Percentiles rank a stretch among this genome's conserved stretches.
Evolutionary conservation across 2,329 filamentous ascomycete species (phyloP).

Genomic region (Exophiala lecanii-corni): DNA sequence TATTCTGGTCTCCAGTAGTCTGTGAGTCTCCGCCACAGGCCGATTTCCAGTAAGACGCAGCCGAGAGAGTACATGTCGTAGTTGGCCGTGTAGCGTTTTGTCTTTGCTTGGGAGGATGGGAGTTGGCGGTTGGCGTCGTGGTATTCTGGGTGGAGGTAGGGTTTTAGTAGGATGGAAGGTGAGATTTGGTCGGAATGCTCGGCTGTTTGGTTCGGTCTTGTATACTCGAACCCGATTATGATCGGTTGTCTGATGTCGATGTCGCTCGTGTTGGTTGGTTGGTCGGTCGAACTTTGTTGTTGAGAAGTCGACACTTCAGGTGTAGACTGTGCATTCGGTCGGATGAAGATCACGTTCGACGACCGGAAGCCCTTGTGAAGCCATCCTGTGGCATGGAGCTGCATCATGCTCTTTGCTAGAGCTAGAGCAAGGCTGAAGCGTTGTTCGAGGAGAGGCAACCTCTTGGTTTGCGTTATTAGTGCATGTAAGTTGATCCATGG

Average conservation of each 20-base stretch:
- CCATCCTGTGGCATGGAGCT: neutral
- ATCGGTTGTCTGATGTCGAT: neutral
- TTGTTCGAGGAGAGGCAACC: neutral
- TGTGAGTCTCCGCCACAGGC: neutral
- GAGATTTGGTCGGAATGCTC: neutral
- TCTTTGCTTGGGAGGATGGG: too few species aligned
- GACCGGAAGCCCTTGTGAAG: neutral
- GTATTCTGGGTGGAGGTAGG: neutral
- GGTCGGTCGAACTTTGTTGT: too few species aligned
- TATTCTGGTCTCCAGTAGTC: too few species aligned
- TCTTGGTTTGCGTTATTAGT: neutral
- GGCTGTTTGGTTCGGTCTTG: neutral
- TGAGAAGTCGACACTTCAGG: too few species aligned
- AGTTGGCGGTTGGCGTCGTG: too few species aligned
- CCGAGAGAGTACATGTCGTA: neutral
- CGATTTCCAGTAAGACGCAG: neutral
- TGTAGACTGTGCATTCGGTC: too few species aligned
- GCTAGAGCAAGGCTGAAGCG: neutral
- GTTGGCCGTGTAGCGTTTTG: too few species aligned
- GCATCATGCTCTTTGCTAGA: neutral
- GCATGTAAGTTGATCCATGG: too few species aligned
- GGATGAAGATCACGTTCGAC: conserved; percentile 1
- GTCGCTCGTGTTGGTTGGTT: neutral
- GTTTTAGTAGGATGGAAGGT: neutral
- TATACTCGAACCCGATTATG: neutral